Evolutionary conservation across 2,329 filamentous ascomycete species (phyloP).

Genomic region (Colletotrichum tamarilloi): DNA sequence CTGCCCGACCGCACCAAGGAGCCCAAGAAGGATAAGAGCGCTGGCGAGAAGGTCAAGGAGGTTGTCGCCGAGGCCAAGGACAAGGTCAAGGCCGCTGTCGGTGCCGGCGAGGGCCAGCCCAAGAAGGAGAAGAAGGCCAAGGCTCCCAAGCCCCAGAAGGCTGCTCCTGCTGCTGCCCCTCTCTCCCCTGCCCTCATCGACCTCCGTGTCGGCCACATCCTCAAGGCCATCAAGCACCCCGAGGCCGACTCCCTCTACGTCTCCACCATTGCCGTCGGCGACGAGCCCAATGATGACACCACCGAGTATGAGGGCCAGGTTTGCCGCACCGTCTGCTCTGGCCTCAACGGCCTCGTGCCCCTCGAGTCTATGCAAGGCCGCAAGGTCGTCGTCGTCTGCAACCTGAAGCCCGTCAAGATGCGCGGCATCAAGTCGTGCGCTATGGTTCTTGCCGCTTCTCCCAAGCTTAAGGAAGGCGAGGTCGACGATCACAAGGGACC

Average conservation of each 20-base stretch:
- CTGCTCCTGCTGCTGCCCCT: slow-evolving; percentile 76
- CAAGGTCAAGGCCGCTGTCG: slow-evolving; percentile 57
- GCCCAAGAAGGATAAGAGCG: slow-evolving; percentile 65
- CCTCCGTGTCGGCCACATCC: slow-evolving; percentile 94
- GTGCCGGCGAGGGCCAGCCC: slow-evolving; percentile 54
- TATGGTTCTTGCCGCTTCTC: slow-evolving; percentile 97
- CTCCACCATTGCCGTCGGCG: slow-evolving; percentile 94
- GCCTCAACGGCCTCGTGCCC: slow-evolving; percentile 91
- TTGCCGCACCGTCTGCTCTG: slow-evolving; percentile 95
- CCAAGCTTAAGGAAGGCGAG: slow-evolving; percentile 83
- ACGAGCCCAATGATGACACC: slow-evolving; percentile 89
- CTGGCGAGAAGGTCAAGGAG: slow-evolving; percentile 58
- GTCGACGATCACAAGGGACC: slow-evolving; percentile 87
- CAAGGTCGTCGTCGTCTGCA: slow-evolving; percentile 95
- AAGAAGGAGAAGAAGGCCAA: slow-evolving; percentile 95
- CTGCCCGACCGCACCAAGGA: slow-evolving; percentile 72
- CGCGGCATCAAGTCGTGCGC: slow-evolving; percentile 81
- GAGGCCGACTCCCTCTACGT: slow-evolving; percentile 97
- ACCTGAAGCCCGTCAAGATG: slow-evolving; percentile 99
- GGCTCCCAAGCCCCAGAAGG: slow-evolving; percentile 78
- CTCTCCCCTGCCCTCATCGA: slow-evolving; percentile 90
- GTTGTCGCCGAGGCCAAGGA: slow-evolving; percentile 60
- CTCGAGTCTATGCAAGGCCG: slow-evolving; percentile 97
- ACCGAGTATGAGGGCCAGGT: slow-evolving; percentile 91
- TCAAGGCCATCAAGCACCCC: slow-evolving; percentile 94